Percentiles rank a stretch among this genome's conserved stretches.
Conservation (phyloP, 1,284 basidiomycete species). For the Flammula alnicola region DNA sequence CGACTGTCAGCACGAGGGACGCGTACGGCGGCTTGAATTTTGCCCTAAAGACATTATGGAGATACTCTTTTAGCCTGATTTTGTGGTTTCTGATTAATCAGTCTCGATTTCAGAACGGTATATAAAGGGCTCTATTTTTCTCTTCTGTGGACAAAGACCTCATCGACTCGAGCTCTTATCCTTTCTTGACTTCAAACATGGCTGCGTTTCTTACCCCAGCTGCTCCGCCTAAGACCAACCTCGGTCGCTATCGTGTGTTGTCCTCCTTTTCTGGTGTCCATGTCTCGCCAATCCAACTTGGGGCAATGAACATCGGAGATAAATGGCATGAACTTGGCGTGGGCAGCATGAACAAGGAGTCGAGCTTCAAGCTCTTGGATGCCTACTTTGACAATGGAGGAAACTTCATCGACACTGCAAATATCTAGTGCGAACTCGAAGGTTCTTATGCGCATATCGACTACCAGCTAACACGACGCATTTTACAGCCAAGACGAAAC, state of each 20-base stretch:
- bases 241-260: slow-evolving; percentile 24
- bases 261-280: slow-evolving; percentile 27
- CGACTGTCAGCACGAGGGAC: no score
- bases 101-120: no score
- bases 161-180: no score
- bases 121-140: no score
- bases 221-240: slow-evolving; percentile 17
- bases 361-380: slow-evolving; percentile 52
- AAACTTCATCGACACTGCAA: slow-evolving; percentile 9
- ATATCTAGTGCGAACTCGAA: background rate
- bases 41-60: no score
- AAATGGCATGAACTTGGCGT: slow-evolving; percentile 29
- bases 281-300: slow-evolving; percentile 49
- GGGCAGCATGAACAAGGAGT: slow-evolving; percentile 49
- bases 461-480: background rate
- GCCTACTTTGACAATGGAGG: slow-evolving; percentile 25
- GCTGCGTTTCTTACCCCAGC: slow-evolving; percentile 3
- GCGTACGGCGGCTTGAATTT: no score
- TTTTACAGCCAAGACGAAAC: slow-evolving; percentile 47
- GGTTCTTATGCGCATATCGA: no score
- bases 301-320: slow-evolving; percentile 58
- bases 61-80: no score
- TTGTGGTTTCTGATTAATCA: no score
- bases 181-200: background rate
- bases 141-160: no score